phyloP scores from a whole-genome alignment of 768 basidiomycete genomes.

The Russula griseocarnosa region DNA sequence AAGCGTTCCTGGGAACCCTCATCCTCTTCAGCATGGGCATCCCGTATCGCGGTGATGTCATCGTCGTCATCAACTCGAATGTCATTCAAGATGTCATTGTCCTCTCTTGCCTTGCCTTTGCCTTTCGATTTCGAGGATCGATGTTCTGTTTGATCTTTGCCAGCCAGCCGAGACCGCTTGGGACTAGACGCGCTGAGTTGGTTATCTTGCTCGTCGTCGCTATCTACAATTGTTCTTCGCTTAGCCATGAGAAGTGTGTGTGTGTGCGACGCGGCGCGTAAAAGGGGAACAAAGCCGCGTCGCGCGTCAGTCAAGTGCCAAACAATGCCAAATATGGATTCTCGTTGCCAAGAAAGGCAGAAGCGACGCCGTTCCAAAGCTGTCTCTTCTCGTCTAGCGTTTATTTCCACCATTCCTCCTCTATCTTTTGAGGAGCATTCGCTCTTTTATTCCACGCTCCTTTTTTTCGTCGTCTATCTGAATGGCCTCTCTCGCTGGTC shows the following conservation, averaged over 20 bases:
- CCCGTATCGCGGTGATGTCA: slow-evolving; percentile 25
- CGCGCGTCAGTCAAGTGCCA: slow-evolving; percentile 1
- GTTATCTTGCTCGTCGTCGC: slow-evolving; percentile 25
- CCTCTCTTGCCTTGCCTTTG: slow-evolving; percentile 22
- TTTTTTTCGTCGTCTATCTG: background rate
- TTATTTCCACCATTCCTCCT: background rate
- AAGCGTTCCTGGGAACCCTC: slow-evolving; percentile 63
- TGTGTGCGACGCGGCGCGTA: slow-evolving; percentile 5
- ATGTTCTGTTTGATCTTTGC: slow-evolving; percentile 1
- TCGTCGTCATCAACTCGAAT: slow-evolving; percentile 29
- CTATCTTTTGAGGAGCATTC: slow-evolving; percentile 7
- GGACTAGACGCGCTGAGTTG: slow-evolving; percentile 2
- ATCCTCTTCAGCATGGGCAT: slow-evolving; percentile 30
- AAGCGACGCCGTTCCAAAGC: no score
- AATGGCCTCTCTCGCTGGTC: slow-evolving; percentile 48
- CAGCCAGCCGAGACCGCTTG: slow-evolving; percentile 25
- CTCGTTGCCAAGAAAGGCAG: background rate
- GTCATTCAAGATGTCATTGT: slow-evolving; percentile 23
- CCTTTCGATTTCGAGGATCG: slow-evolving; percentile 17
- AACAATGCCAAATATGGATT: slow-evolving; percentile 4
- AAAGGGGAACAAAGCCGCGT: background rate
- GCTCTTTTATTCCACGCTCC: slow-evolving; percentile 19
- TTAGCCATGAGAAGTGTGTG: slow-evolving; percentile 18
- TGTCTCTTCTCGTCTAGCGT: background rate
- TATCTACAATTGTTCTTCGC: slow-evolving; percentile 25